Evolutionary conservation across 2,329 filamentous ascomycete species (phyloP).

Genomic region (Clathrospora elynae): DNA sequence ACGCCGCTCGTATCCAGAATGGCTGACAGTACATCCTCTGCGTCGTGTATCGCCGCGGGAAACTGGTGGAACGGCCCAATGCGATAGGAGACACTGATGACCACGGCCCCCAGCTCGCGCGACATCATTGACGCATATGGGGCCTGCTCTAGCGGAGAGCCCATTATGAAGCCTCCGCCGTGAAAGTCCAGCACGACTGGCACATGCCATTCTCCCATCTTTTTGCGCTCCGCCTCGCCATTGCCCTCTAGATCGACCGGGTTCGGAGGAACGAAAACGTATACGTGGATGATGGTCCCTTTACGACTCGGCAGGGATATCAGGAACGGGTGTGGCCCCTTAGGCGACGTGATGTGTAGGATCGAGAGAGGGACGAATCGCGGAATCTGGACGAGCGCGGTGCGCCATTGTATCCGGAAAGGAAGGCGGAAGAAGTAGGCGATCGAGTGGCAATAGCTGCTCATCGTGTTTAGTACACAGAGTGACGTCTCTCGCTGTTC

Average conservation of each 20-base stretch:
- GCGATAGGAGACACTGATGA: conserved; percentile 56
- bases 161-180: conserved; percentile 53
- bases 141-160: conserved; percentile 52
- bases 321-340: conserved; percentile 51
- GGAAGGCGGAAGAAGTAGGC: conserved; percentile 47
- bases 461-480: conserved; percentile 30
- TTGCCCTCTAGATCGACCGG: conserved; percentile 37
- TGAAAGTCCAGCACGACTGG: conserved; percentile 53
- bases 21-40: conserved; percentile 53
- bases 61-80: conserved; percentile 55
- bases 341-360: conserved; percentile 47
- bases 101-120: conserved; percentile 50
- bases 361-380: conserved; percentile 46
- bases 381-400: conserved; percentile 45
- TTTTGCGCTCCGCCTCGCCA: conserved; percentile 23
- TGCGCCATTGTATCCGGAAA: conserved; percentile 41
- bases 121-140: conserved; percentile 55
- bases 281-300: conserved; percentile 47
- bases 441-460: conserved; percentile 37
- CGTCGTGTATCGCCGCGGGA: conserved; percentile 55
- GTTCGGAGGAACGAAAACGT: conserved; percentile 50
- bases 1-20: conserved; percentile 47
- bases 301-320: conserved; percentile 49
- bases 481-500: conserved; percentile 1
- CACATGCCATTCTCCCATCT: conserved; percentile 41